Evolutionary conservation across 2,329 filamentous ascomycete species (phyloP).

Genomic region (Cercospora sojina): DNA sequence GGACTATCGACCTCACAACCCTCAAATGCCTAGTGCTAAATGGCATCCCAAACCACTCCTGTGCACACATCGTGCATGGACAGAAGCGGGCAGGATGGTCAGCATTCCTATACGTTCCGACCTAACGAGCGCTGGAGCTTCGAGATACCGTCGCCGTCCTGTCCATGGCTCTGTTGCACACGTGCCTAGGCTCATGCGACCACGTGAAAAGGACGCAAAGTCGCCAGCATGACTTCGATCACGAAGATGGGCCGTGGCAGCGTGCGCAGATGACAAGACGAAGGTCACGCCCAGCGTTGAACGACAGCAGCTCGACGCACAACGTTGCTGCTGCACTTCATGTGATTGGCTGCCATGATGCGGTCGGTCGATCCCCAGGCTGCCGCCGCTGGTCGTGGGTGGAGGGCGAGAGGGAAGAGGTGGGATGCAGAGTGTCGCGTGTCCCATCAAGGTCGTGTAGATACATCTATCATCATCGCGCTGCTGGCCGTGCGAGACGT

Average conservation of each 20-base stretch:
- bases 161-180: background rate
- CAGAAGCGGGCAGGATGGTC: background rate
- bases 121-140: background rate
- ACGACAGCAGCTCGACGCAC: conserved; percentile 9
- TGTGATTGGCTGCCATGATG: conserved; percentile 5
- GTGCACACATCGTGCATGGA: background rate
- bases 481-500: background rate
- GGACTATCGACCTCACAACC: background rate
- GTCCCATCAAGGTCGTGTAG: background rate
- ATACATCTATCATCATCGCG: background rate
- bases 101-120: background rate
- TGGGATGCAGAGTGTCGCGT: background rate
- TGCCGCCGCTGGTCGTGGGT: background rate
- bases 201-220: background rate
- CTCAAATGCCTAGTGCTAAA: background rate
- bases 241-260: conserved; percentile 8
- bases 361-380: background rate
- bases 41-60: background rate
- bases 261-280: conserved; percentile 4
- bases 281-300: conserved; percentile 5
- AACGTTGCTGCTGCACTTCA: background rate
- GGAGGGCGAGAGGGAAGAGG: background rate
- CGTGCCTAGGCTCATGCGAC: background rate
- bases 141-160: background rate
- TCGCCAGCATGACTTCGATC: background rate